Evolutionary conservation across 2,329 filamentous ascomycete species (phyloP), one percentile per base, ranked within the genome.

Genomic region (Exophiala dermatitidis): DNA sequence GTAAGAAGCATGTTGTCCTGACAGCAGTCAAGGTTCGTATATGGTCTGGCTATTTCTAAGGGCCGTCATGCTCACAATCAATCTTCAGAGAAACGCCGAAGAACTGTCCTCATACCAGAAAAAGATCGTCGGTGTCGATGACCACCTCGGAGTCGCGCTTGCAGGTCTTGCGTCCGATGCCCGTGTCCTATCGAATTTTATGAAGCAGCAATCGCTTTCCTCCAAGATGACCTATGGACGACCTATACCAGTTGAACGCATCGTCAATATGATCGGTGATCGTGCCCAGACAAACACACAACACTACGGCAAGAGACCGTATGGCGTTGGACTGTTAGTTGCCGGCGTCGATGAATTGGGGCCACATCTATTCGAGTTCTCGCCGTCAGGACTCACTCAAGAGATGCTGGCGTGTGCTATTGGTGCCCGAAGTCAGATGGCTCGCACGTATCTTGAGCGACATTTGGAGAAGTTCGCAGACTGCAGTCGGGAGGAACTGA

Each of bases 81-180:
- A 36, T 10, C 3, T 50, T 5, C 66, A 97, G 93, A 85, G 93
- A 75, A 97, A 97, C 69, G 93, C 93, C 71, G 93, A 98, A 81
- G 93, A 98, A 75, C 86, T 98, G 55, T 98, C 93, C 58, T 97
- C 93, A 48, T 98, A 98, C 81, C 93, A 98, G 77, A 96, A 96
- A 82, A 98, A 98, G 79, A 84, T 98, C 69, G 96, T 98, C 73
- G 82, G 85, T 65, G 85, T 98, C 74, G 93, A 98, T 73, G 88
- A 91, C 66, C 93, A 98, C 74, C 85, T 93, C 65, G 93, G 90
- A 63, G 84, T 98, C 67, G 90, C 91, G 66, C 94, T 98, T 66
- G 93, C 93, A 63, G 93, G 93, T 65, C 88, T 98, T 59, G 93
- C 93, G 63, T 96, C 91, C 54, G 93, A 98, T 73, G 93, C 91